These are phyloP conservation scores for Heritiera littoralis DNA, from an alignment of 345 rosid genomes.

Conservation along the genomic window DNA sequence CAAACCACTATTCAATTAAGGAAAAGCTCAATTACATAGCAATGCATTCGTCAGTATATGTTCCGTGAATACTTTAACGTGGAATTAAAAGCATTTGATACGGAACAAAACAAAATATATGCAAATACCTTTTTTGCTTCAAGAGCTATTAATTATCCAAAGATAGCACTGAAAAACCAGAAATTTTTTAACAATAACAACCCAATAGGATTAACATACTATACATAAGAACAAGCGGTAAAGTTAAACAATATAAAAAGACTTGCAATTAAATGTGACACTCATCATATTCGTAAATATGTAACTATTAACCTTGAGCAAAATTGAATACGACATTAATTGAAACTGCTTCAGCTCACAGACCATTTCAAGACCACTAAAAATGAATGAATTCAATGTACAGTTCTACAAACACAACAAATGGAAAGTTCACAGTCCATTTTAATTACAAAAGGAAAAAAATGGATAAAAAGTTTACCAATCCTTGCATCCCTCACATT, in stretches of 20 bases:
- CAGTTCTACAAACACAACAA: background rate
- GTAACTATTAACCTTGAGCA: background rate
- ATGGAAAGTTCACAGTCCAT: background rate
- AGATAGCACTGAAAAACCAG: background rate
- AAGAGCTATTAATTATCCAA: slow-evolving; percentile 1
- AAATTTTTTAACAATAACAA: background rate
- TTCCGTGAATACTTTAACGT: background rate
- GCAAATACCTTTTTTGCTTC: slow-evolving; percentile 1
- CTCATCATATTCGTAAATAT: background rate
- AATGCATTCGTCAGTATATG: background rate
- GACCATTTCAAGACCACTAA: background rate
- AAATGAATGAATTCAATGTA: background rate
- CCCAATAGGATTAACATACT: background rate
- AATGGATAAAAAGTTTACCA: slow-evolving; percentile 43
- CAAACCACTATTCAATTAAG: background rate
- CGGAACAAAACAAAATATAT: background rate
- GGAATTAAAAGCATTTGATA: background rate
- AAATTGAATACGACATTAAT: background rate
- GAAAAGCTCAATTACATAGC: background rate
- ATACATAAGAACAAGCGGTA: background rate
- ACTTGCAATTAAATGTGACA: background rate
- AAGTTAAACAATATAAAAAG: background rate
- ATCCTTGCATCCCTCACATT: slow-evolving; percentile 86
- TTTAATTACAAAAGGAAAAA: slow-evolving; percentile 5
- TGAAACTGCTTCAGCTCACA: background rate